Base-by-base conservation (phyloP, 2,329 filamentous ascomycete genomes). In the Magnaporthiopsis rhizophila region DNA sequence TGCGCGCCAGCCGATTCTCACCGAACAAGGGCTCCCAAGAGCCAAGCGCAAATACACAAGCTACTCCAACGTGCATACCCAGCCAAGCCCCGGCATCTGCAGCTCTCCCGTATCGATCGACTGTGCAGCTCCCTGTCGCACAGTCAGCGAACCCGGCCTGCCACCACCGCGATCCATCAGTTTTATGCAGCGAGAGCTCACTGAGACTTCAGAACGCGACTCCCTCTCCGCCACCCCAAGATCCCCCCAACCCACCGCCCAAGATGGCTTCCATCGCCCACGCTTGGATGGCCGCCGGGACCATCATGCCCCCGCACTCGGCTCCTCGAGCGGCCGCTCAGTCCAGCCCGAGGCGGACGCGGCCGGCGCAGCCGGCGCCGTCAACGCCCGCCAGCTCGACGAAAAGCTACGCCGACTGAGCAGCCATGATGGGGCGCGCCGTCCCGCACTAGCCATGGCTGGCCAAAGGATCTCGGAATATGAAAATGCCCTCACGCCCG, bases 141-240 rank as follows among this genome's bases (percentile, higher is more conserved):
- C 82, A 82, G 83, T 83, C 76, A 72, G 70, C 71, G 68, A 66
- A 68, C 63, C 65, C 62, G 26, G 68, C 68, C 62, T 64, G 69
- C 71, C 72, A 71, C 70, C 68, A 74, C 70, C 72, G 70, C 68
- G 71, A 69, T 72, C 74, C 74, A 74, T 74, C 80, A 76, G 85
- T 88, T 53, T 83, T 86, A 88, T 88, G 86, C 86, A 87, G 80
- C 80, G 78, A 82, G 83, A 81, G 80, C 78, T 78, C 68, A 72
- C 72, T 71, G 78, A 80, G 74, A 77, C 72, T 80, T 76, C 77
- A 75, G 73, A 78, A 76, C 72, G 72, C 69, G 72, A 71, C 71
- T 74, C 71, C 69, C 76, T 76, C 67, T 71, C 74, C 69, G 75
- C 69, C 74, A 72, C 71, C 69, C 67, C 76, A 26, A 57, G 28